phyloP scores from a whole-genome alignment of 73 alveolate genomes.

The Paramecium octaurelia region DNA sequence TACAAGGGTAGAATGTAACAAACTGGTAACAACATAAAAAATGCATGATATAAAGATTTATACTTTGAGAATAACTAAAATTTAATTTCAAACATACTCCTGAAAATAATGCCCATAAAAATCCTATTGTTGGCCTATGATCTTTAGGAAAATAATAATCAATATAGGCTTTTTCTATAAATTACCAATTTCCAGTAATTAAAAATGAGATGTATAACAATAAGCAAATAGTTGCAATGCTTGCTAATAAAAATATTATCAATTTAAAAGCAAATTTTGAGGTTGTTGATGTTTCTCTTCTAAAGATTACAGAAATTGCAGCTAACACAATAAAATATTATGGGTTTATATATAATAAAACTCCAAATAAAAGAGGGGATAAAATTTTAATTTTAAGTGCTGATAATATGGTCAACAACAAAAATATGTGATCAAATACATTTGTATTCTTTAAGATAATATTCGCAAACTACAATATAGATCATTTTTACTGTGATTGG shows the following conservation, averaged over 20 bases:
- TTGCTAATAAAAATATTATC: background rate
- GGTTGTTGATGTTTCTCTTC: background rate
- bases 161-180: background rate
- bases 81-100: background rate
- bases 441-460: background rate
- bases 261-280: background rate
- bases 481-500: background rate
- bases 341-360: slow-evolving; percentile 26
- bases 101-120: slow-evolving; percentile 43
- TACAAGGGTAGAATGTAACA: slow-evolving; percentile 32
- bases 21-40: slow-evolving; percentile 1
- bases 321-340: background rate
- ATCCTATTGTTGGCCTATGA: slow-evolving; percentile 50
- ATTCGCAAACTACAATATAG: background rate
- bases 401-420: background rate
- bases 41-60: slow-evolving; percentile 28
- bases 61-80: slow-evolving; percentile 9
- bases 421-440: background rate
- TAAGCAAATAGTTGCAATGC: background rate
- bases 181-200: slow-evolving; percentile 22
- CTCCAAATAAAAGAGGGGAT: slow-evolving; percentile 7
- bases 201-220: background rate
- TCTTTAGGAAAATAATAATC: slow-evolving; percentile 40
- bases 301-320: background rate
- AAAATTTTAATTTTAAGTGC: background rate